A percentile compares a stretch with the other conserved stretches of the same genome.
Conservation (phyloP, 192 early-diverging fungal species). For the Rhizoclosmatium globosum region DNA sequence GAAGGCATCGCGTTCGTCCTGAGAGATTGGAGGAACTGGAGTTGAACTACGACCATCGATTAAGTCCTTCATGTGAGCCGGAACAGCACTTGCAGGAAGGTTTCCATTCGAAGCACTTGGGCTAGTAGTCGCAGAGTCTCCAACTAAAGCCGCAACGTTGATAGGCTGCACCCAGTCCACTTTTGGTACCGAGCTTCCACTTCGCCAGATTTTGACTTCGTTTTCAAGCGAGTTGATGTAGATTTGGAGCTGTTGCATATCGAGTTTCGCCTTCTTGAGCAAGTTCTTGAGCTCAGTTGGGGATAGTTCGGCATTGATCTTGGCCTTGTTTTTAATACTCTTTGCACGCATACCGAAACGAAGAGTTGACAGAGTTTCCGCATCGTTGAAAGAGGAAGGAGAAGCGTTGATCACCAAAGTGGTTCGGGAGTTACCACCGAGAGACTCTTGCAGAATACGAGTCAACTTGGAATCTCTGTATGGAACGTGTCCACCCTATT, state of each 20-base stretch:
- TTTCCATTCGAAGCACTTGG: constrained; percentile 3
- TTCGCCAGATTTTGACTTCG: constrained; percentile 91
- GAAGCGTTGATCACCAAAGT: constrained; percentile 99
- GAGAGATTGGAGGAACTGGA: constrained; percentile 75
- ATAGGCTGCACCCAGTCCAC: constrained; percentile 48
- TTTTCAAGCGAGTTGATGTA: constrained; percentile 87
- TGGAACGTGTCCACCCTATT: constrained; percentile 92
- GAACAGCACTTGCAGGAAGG: constrained; percentile 42
- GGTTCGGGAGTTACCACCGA: constrained; percentile 99
- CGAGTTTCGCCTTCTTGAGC: constrained; percentile 88
- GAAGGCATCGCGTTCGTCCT: constrained; percentile 96
- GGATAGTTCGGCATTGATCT: constrained; percentile 96
- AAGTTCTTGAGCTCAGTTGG: constrained; percentile 94
- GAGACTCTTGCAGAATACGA: constrained; percentile 98
- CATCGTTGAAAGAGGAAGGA: constrained; percentile 96
- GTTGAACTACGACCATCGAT: constrained; percentile 73
- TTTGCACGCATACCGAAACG: constrained; percentile 99
- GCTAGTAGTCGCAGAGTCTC: constrained; percentile 6
- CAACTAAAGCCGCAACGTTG: constrained; percentile 20
- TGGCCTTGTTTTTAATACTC: constrained; percentile 99
- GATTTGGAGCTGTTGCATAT: constrained; percentile 81
- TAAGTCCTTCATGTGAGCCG: constrained; percentile 25
- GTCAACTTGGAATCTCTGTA: constrained; percentile 99
- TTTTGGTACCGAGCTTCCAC: constrained; percentile 46
- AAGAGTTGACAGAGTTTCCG: constrained; percentile 92